Evolutionary conservation across 345 rosid species (phyloP).

Genomic region (Durio zibethinus): DNA sequence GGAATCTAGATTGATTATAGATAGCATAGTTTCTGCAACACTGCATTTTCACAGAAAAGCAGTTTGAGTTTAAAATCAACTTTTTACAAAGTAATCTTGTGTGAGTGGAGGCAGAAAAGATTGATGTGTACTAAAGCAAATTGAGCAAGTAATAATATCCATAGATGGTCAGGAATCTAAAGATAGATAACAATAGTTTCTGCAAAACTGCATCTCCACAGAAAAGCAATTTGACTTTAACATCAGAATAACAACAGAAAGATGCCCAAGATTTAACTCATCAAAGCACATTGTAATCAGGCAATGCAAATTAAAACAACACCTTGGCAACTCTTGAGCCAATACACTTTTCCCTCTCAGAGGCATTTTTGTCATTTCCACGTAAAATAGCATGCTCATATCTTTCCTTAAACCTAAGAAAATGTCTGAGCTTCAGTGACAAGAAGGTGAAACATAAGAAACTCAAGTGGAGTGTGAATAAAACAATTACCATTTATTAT

Average conservation of each 20-base stretch:
- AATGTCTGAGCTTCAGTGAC: constrained; percentile 17
- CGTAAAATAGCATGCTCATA: constrained; percentile 73
- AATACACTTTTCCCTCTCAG: constrained; percentile 82
- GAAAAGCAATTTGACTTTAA: constrained; percentile 4
- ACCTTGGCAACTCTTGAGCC: constrained; percentile 97
- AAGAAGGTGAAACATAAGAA: constrained; percentile 20
- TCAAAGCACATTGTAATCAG: neutral
- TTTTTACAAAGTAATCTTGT: neutral
- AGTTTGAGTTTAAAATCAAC: constrained; percentile 2
- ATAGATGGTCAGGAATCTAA: neutral
- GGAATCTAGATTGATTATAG: neutral
- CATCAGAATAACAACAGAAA: neutral
- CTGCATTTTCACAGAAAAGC: neutral
- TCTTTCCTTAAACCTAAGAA: constrained; percentile 75
- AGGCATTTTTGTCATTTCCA: constrained; percentile 89
- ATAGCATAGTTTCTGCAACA: neutral
- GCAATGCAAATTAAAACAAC: constrained; percentile 17
- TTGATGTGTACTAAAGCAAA: neutral
- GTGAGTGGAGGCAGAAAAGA: neutral
- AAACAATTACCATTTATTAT: constrained; percentile 63
- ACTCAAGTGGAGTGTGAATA: constrained; percentile 11
- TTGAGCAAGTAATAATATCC: neutral
- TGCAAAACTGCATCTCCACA: neutral
- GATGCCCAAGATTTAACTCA: neutral
- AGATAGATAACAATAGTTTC: neutral